Evolutionary conservation across 2,329 filamentous ascomycete genomes (phyloP).

Genomic region (Venturiaceae sp.): DNA sequence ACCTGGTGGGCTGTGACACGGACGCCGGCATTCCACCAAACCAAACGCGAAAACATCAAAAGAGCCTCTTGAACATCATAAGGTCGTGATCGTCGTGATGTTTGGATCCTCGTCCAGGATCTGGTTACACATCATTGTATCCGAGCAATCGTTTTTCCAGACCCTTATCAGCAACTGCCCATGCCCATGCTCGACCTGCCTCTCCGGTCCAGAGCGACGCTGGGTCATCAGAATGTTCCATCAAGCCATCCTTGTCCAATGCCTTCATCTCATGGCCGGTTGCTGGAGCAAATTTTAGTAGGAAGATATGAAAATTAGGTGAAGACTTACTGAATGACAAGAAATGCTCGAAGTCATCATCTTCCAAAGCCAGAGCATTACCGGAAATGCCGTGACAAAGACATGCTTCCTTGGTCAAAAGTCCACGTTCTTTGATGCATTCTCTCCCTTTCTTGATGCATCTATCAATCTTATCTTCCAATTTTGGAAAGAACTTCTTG

Average conservation of each 20-base stretch:
- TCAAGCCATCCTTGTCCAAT: slow-evolving; percentile 41
- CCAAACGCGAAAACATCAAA: not conserved
- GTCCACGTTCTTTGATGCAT: slow-evolving; percentile 46
- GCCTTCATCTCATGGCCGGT: slow-evolving; percentile 46
- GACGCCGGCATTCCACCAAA: not conserved
- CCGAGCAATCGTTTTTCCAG: slow-evolving; percentile 37
- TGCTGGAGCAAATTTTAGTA: slow-evolving; percentile 13
- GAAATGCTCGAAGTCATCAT: slow-evolving; percentile 45
- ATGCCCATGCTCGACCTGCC: slow-evolving; percentile 38
- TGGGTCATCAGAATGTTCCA: slow-evolving; percentile 41
- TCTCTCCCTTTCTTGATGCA: slow-evolving; percentile 42
- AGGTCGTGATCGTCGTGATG: not conserved
- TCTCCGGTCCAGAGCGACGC: slow-evolving; percentile 41
- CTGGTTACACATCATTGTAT: slow-evolving; percentile 37
- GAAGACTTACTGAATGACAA: slow-evolving; percentile 34
- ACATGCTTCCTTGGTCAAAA: slow-evolving; percentile 55
- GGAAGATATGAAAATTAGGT: not conserved
- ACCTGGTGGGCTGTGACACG: not conserved
- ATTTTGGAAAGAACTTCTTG: slow-evolving; percentile 43
- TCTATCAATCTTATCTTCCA: slow-evolving; percentile 43
- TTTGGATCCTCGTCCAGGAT: not conserved
- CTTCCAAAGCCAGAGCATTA: slow-evolving; percentile 48
- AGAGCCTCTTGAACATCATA: not conserved
- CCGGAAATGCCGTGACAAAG: slow-evolving; percentile 57
- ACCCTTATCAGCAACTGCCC: slow-evolving; percentile 34